Base-by-base conservation (phyloP, 106 monocot species). In the Alisma plantagoaquatica region DNA sequence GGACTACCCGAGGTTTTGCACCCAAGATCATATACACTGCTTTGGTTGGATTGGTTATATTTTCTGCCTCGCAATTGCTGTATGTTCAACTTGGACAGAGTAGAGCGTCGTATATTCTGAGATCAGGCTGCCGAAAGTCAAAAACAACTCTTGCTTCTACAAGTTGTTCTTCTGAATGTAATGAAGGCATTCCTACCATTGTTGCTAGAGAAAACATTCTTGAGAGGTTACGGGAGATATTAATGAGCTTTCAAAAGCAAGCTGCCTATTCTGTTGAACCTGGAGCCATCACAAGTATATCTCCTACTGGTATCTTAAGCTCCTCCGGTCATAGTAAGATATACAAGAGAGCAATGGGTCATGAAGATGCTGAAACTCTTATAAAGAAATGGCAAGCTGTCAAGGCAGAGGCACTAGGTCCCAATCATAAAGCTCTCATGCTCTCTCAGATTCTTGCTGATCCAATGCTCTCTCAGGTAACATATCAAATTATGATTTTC, bases 341-440 rank as follows among this genome's bases (percentile, higher is more conserved):
- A 19, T 32, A 54, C 32, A 85, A 29, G 33, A 57, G 58, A 60
- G 33, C 62, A 23, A 98, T 98, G 96, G 57, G 69, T 57, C 15
- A 58, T 8, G 78, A 79, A 46, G 84, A 89, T 71, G 96, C 96
- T 53, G 96, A 84, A 81, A 56, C 64, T 33, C 57, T 96, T 18
- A 69, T 96, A 46, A 78, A 69, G 52, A 70, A 71, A 16, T 98
- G 96, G 96, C 96, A 98, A 67, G 67, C 71, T 17, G 46, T 85
- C 48, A 98, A 98, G 66, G 81, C 89, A 35, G 81, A 79, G 54
- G 96, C 84, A 10, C 55, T 98, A 43, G 89, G 96, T 43, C 84
- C 84, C n/a, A 48, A 44, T 51, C 78, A 98, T 68, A 64, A 74
- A 64, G 56, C 68, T 51, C 45, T 76, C n/a, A 29, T 30, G 16